A percentile compares a stretch with the other conserved stretches of the same genome.
Evolutionary conservation across 2,329 filamentous ascomycete species (phyloP).

Genomic region (Xylaria sp.): DNA sequence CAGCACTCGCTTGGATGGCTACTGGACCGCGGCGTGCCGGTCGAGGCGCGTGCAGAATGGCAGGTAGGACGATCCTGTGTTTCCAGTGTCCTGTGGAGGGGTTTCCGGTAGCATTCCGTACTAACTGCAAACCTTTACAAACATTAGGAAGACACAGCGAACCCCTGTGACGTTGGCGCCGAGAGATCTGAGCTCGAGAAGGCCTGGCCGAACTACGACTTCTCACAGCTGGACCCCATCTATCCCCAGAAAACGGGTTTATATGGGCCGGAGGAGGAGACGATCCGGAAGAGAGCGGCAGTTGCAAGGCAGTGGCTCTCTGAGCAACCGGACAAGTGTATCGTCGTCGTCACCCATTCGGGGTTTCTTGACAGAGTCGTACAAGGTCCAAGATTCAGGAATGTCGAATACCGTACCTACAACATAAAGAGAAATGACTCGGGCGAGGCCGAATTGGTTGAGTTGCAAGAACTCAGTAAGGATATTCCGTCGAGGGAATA

Average conservation of each 20-base stretch:
- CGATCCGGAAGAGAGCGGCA: conserved; percentile 43
- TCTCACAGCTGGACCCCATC: conserved; percentile 48
- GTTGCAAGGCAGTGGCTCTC: conserved; percentile 48
- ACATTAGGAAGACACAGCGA: conserved; percentile 48
- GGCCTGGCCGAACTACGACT: conserved; percentile 49
- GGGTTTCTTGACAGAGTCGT: conserved; percentile 48
- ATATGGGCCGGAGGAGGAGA: conserved; percentile 47
- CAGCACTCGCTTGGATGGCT: conserved; percentile 48
- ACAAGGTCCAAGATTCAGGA: conserved; percentile 45
- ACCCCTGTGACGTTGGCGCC: conserved; percentile 49
- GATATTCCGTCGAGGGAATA: conserved; percentile 28
- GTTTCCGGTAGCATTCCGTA: background rate
- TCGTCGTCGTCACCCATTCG: conserved; percentile 50
- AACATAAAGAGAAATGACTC: conserved; percentile 36
- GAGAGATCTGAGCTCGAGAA: conserved; percentile 41
- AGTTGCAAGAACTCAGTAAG: conserved; percentile 39
- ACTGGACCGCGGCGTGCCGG: conserved; percentile 44
- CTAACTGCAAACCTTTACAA: conserved; percentile 12
- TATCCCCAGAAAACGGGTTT: conserved; percentile 50
- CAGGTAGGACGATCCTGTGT: conserved; percentile 43
- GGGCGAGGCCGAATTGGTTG: conserved; percentile 32
- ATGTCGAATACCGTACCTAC: conserved; percentile 49
- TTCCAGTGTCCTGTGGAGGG: background rate
- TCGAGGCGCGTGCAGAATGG: conserved; percentile 50
- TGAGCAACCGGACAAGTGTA: conserved; percentile 46